A percentile compares a stretch with the other conserved stretches of the same genome.
These are phyloP conservation scores for Peronospora farinosa DNA, from an alignment of 352 stramenopile species.

Conservation along the genomic window DNA sequence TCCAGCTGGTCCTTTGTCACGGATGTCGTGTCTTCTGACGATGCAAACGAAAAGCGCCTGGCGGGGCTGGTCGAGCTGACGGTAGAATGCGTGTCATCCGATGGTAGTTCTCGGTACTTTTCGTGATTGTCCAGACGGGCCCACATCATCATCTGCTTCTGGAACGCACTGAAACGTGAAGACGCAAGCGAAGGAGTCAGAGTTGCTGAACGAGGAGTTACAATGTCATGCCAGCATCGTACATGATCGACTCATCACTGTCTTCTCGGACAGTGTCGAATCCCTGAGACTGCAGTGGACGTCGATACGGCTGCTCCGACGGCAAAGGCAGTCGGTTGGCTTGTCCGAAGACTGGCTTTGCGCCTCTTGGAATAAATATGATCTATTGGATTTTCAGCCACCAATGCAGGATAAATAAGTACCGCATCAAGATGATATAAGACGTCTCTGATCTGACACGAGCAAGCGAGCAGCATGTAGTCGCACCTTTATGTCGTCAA, in stretches of 20 bases:
- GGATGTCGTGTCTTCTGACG: slow-evolving; percentile 47
- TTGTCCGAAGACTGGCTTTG: slow-evolving; percentile 58
- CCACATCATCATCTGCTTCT: slow-evolving; percentile 81
- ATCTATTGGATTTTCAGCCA: slow-evolving; percentile 36
- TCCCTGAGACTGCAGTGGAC: slow-evolving; percentile 34
- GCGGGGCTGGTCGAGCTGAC: slow-evolving; percentile 51
- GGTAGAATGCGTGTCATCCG: slow-evolving; percentile 56
- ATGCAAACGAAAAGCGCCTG: slow-evolving; percentile 43
- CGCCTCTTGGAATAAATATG: slow-evolving; percentile 73
- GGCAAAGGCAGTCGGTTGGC: slow-evolving; percentile 35
- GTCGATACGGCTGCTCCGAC: slow-evolving; percentile 36
- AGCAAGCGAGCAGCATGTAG: not conserved
- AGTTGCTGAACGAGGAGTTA: not conserved
- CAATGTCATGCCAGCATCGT: slow-evolving; percentile 10
- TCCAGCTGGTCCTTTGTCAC: slow-evolving; percentile 80
- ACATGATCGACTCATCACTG: slow-evolving; percentile 51
- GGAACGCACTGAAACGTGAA: slow-evolving; percentile 35
- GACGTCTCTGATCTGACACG: not conserved
- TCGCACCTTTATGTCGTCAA: slow-evolving; percentile 70
- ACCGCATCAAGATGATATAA: slow-evolving; percentile 16
- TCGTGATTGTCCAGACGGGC: slow-evolving; percentile 54
- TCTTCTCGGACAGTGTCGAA: slow-evolving; percentile 42
- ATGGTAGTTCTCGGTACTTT: slow-evolving; percentile 32
- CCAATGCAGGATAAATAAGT: slow-evolving; percentile 13
- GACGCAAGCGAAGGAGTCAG: slow-evolving; percentile 10